phyloP scores from a whole-genome alignment of 345 rosid species.

The Salix exigua region DNA sequence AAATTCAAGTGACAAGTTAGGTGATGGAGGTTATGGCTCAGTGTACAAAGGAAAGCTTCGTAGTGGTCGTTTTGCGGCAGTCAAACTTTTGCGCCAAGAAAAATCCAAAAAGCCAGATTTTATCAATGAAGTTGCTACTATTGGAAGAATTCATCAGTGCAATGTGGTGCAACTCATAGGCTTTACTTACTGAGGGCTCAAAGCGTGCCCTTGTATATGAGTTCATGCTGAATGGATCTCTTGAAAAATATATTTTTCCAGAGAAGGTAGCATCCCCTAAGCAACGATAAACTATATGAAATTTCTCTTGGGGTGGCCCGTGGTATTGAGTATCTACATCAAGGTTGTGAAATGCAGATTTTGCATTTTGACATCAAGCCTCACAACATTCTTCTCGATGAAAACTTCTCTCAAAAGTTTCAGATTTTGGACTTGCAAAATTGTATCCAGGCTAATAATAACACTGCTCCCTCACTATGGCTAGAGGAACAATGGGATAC shows the following conservation, averaged over 20 bases:
- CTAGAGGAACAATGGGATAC: neutral
- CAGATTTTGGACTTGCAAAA: neutral
- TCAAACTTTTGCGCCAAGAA: neutral
- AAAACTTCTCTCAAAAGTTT: rapidly evolving
- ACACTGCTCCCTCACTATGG: rapidly evolving
- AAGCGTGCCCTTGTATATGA: neutral
- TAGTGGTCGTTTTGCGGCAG: neutral
- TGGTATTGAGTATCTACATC: neutral
- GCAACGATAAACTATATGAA: neutral
- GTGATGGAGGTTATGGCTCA: neutral
- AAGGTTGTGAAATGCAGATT: neutral
- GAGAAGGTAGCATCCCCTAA: neutral
- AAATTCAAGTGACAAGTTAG: neutral
- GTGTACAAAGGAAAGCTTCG: neutral
- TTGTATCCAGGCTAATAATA: neutral
- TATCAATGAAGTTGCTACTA: neutral
- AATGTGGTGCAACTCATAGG: neutral
- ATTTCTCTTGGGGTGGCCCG: neutral
- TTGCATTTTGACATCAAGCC: neutral
- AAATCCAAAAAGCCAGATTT: neutral
- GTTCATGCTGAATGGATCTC: neutral
- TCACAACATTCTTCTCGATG: neutral
- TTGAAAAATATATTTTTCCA: neutral
- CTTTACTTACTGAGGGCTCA: neutral
- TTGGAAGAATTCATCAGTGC: neutral